phyloP scores from a whole-genome alignment of 129 eudicot genomes.

The Sambucus nigra region DNA sequence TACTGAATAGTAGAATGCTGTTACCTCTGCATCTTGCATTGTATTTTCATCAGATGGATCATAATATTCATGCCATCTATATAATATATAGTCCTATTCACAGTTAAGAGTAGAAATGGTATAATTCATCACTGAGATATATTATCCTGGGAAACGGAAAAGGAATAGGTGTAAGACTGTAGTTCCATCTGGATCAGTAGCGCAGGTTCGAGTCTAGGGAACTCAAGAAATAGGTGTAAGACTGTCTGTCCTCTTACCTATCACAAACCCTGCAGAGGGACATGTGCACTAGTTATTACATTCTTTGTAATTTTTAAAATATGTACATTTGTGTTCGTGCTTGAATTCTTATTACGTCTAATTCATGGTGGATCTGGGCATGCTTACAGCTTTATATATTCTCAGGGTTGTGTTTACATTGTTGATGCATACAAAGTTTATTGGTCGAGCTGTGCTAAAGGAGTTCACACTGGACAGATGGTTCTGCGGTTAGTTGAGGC shows the following conservation, averaged over 20 bases:
- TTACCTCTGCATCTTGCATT: no score
- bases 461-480: conserved; percentile 88
- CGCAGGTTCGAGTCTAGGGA: no score
- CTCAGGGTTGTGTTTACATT: conserved; percentile 87
- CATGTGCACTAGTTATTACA: no score
- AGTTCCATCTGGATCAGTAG: no score
- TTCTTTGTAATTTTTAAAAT: neutral
- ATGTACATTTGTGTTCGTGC: neutral
- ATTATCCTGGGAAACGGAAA: no score
- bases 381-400: conserved; percentile 15
- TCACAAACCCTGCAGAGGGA: no score
- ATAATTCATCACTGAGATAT: no score
- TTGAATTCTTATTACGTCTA: neutral
- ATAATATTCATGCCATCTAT: neutral
- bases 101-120: neutral
- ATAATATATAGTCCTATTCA: neutral
- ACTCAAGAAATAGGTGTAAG: no score
- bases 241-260: no score
- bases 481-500: conserved; percentile 89
- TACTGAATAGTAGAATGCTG: no score
- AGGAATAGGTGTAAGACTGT: no score
- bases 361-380: neutral
- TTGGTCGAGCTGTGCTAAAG: conserved; percentile 80
- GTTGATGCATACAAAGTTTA: conserved; percentile 80
- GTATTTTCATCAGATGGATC: neutral